A percentile compares a stretch with the other conserved stretches of the same genome.
Conservation (phyloP, 1,139 yeast species). For the Kurtzmaniella natalensis region DNA sequence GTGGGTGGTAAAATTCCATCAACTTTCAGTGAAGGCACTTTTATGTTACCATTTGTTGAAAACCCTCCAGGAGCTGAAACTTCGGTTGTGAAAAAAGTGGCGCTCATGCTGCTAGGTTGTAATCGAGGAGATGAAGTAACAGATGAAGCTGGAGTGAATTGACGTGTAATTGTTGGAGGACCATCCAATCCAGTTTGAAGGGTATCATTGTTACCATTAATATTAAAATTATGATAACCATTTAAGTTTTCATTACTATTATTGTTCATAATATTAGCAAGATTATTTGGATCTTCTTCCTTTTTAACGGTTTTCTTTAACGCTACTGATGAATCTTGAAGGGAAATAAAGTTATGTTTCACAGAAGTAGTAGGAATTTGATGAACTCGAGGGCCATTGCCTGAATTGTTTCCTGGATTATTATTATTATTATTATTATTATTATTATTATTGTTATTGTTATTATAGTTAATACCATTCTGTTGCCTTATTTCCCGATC, state of each 20-base stretch:
- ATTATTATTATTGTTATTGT: neutral
- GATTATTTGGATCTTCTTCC: neutral
- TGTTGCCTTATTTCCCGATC: conserved; percentile 1
- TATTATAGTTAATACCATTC: too few relatives aligned
- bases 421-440: conserved; percentile 5
- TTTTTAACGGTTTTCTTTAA: conserved; percentile 27
- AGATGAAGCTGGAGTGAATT: neutral
- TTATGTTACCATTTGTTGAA: conserved; percentile 46
- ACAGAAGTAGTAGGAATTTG: neutral
- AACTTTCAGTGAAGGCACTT: conserved; percentile 46
- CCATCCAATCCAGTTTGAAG: too few relatives aligned
- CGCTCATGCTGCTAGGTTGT: neutral
- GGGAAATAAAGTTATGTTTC: conserved; percentile 35
- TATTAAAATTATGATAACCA: neutral
- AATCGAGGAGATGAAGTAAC: neutral
- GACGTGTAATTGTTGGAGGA: neutral
- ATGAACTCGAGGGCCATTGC: too few relatives aligned
- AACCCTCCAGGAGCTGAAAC: conserved; percentile 36
- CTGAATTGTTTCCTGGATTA: conserved; percentile 7
- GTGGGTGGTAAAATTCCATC: conserved; percentile 55
- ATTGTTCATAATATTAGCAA: neutral
- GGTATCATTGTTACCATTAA: too few relatives aligned
- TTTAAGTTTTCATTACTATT: neutral
- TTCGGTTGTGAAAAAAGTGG: conserved; percentile 16
- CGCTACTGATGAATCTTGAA: conserved; percentile 40